These are phyloP conservation scores for Akebia trifoliata DNA, from an alignment of 164 flowering plant genomes.

Conservation along the genomic window DNA sequence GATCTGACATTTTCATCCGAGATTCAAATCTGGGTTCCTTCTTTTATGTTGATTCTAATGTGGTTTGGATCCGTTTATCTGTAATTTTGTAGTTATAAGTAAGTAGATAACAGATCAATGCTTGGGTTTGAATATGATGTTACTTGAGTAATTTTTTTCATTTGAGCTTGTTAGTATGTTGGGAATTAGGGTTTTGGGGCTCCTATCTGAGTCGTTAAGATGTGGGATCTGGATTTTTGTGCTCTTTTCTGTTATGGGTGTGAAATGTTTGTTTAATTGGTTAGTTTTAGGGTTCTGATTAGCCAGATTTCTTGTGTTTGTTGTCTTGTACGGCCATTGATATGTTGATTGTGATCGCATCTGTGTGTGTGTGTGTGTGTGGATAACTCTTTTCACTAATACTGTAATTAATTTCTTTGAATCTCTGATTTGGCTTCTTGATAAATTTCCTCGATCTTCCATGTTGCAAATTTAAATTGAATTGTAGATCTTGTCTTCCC, in stretches of 20 bases:
- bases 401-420: background rate
- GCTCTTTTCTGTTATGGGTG: background rate
- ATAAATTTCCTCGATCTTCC: background rate
- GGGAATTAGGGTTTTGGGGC: background rate
- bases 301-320: background rate
- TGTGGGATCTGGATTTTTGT: constrained; percentile 1
- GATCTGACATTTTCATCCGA: background rate
- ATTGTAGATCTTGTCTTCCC: background rate
- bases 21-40: background rate
- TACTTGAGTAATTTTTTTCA: background rate
- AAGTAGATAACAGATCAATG: background rate
- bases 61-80: constrained; percentile 3
- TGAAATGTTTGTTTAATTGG: background rate
- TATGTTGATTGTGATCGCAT: constrained; percentile 8
- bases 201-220: background rate
- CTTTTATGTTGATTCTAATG: background rate
- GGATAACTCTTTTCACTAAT: background rate
- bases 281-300: background rate
- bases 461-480: background rate
- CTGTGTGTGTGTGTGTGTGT: no score
- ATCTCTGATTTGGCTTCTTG: background rate
- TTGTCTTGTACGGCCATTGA: background rate
- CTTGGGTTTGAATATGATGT: constrained; percentile 6
- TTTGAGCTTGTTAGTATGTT: background rate
- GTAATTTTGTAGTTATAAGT: background rate